Evolutionary conservation across 805 yeast genomes (phyloP).

Genomic region (Pichia rugopelliculosa): DNA sequence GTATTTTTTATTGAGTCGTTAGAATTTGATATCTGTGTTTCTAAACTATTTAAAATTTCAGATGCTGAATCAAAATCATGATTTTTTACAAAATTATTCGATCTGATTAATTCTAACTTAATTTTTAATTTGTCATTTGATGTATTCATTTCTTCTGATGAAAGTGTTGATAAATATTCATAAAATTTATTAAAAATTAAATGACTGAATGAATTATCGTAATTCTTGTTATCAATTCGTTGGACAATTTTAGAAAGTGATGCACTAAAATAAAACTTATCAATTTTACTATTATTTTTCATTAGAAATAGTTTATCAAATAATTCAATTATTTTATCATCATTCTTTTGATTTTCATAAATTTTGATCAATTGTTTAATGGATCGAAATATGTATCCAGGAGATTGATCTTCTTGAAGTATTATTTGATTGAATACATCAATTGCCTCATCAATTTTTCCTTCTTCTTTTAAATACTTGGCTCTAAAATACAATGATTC

Average conservation of each 20-base stretch:
- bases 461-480: slow-evolving; percentile 29
- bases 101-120: slow-evolving; percentile 38
- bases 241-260: slow-evolving; percentile 26
- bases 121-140: slow-evolving; percentile 37
- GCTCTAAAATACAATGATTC: slow-evolving; percentile 28
- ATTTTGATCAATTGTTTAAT: slow-evolving; percentile 29
- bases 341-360: slow-evolving; percentile 14
- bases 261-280: slow-evolving; percentile 22
- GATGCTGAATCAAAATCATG: slow-evolving; percentile 28
- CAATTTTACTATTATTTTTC: slow-evolving; percentile 13
- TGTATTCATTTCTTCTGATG: slow-evolving; percentile 2
- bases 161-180: slow-evolving; percentile 9
- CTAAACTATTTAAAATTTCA: slow-evolving; percentile 30
- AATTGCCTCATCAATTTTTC: slow-evolving; percentile 21
- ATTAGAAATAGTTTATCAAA: slow-evolving; percentile 17
- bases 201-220: slow-evolving; percentile 14
- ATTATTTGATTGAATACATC: slow-evolving; percentile 19
- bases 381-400: slow-evolving; percentile 27
- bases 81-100: slow-evolving; percentile 31
- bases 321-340: slow-evolving; percentile 11
- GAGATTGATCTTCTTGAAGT: not conserved
- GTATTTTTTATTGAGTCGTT: slow-evolving; percentile 41
- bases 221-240: slow-evolving; percentile 22
- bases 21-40: slow-evolving; percentile 30
- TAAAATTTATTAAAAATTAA: slow-evolving; percentile 18